Evolutionary conservation across 495 filamentous ascomycete species (phyloP), one percentile per base, ranked within the genome.

Genomic region (Tuber borchii): DNA sequence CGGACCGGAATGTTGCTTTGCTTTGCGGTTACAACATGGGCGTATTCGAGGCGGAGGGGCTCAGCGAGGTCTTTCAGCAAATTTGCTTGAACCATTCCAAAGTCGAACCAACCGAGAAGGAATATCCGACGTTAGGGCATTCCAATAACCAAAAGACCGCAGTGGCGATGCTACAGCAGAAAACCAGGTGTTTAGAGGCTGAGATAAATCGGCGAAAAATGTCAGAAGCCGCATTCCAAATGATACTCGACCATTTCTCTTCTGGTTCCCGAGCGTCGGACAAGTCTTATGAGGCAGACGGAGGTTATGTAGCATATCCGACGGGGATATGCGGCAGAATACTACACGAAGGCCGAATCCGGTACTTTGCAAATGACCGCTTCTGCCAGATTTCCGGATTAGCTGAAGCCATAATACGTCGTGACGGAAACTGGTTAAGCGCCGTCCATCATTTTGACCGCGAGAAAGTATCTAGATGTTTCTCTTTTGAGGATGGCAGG

Each of bases 21-120:
- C 46, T 83, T 8, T 83, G 82, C 73, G 82, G 82, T 39, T 83
- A 83, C 75, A 75, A 82, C 75, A 81, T 83, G 82, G 76, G 78
- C 26, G 80, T 78, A 42, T 83, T 83, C 71, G 74, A 78, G 68
- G 73, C 75, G n/a, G 80, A 83, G 37, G 76, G 78, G 48, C 76
- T 82, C 71, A 82, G 78, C 56, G 80, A 80, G 39, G 82, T 82
- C n/a, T 83, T 83, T n/a, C 75, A 80, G 39, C 75, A 78, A 69
- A 83, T 83, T 40, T 83, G 82, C 65, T 73, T 77, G 20, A 79
- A 76, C 8, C 82, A 83, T 72, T 74, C 82, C 10, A 71, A 78
- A 45, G 78, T 83, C 22, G 75, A 75, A 10, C 82, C 82, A 7
- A 77, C 78, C 19, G 82, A 83, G 71, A 80, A 80, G 71, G 79